Conservation (phyloP, 1,284 basidiomycete species). For the Tilletia walkeri region DNA sequence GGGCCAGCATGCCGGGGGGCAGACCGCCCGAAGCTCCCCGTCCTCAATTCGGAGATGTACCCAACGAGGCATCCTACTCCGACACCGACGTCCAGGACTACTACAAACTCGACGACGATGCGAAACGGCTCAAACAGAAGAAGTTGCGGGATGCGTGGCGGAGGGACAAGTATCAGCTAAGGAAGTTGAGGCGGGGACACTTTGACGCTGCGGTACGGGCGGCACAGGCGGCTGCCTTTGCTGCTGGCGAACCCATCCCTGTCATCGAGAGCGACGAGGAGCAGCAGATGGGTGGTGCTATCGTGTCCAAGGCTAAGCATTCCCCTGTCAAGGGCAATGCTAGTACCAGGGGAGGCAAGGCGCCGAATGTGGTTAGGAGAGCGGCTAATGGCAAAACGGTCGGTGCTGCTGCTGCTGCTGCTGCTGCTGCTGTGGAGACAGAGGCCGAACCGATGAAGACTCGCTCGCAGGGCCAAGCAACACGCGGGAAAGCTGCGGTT, state of each 20-base stretch:
- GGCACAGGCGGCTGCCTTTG: constrained; percentile 9
- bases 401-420: no score
- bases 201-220: not conserved
- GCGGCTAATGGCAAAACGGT: no score
- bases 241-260: not conserved
- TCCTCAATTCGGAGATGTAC: not conserved
- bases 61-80: not conserved
- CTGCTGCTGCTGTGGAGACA: no score
- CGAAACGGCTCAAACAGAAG: not conserved
- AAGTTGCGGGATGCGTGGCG: constrained; percentile 10
- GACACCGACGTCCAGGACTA: constrained; percentile 9
- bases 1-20: not conserved
- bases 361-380: no score
- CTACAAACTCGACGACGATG: not conserved
- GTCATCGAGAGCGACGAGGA: constrained; percentile 2
- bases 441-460: no score
- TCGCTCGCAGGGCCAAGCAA: no score
- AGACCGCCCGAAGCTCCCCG: not conserved
- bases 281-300: not conserved
- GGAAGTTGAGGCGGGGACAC: not conserved
- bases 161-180: not conserved
- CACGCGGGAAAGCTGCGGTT: no score
- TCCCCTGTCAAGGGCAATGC: not conserved
- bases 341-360: no score
- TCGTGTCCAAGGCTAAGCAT: not conserved